Evolutionary conservation across 352 stramenopile genomes (phyloP), one percentile per base, ranked within the genome.

Genomic region (Globisporangium emineosum): DNA sequence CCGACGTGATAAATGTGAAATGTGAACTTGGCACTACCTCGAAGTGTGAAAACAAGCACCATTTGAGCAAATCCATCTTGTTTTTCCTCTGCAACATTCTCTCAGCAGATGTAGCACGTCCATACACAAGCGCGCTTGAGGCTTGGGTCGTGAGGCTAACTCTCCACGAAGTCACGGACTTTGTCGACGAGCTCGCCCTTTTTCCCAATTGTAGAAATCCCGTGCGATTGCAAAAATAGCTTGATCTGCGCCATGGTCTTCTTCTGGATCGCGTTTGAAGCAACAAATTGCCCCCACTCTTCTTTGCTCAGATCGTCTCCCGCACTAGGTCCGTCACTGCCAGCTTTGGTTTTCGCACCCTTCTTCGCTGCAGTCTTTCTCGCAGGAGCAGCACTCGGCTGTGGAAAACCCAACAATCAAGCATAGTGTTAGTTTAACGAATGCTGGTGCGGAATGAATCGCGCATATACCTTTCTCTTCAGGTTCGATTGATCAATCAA

Each of bases 241-340:
- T 93, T 92, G 58, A 94, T 66, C 62, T 92, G 73, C 47, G 70
- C 60, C 0, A 94, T 70, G 0, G 78, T 90, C 60, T 92, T 93
- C 74, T 90, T 93, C 43, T 88, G 74, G 25, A 93, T 80, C 2
- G 68, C 60, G 49, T 82, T 72, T 15, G 73, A 78, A 4, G 72
- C 62, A 5, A 85, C 65, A 21, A 93, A 73, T 3, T 64, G 64
- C 0, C 62, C 55, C 83, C 84, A 94, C 30, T 81, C 69, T 17
- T 68, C 65, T 56, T 78, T 83, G 65, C 83, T 72, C 17, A 82
- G 75, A 19, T 66, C 70, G 30, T 85, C 76, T 42, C 64, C 71
- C 29, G 70, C 73, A 23, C 70, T 66, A 9, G 67, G 65, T 5
- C 47, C 65, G 29, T 64, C 66, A 29, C 43, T 65, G 64, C 50